Base-by-base conservation (phyloP, 768 basidiomycete species). In the Rhodotorula diobovata region DNA sequence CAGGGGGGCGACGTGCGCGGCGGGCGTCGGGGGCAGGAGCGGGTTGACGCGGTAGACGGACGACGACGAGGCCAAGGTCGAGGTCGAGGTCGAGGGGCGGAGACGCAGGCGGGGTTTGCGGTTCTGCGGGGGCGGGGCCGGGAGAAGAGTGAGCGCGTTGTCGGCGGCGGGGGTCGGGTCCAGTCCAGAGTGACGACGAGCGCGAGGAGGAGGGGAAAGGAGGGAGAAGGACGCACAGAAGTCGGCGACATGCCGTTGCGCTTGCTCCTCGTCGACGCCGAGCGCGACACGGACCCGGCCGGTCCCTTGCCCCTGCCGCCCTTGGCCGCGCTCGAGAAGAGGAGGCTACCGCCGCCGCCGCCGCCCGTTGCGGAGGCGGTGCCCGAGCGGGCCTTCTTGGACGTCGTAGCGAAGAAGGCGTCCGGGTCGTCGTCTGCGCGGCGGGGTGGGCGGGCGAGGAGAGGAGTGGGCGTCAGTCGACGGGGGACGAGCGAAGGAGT, bases 41-140 rank as follows among this genome's bases (percentile, higher is more conserved):
- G 25, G n/a, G 28, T 55, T 48, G 53, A 39, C 30, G 39, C 67
- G 71, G 63, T 72, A 72, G 67, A 72, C n/a, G 41, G 68, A 72
- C 60, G 68, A 66, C n/a, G 20, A 39, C 41, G 10, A 15, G 39
- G 35, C 23, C 18, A 57, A 39, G 46, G 34, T 8, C n/a, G 48
- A 23, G 58, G 65, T 14, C 25, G 57, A 30, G 32, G 54, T 12
- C 15, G 43, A 28, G 25, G 55, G 55, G 25, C 64, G 54, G 65
- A 62, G 25, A 32, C 54, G 35, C 9, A 39, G 35, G 43, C 58
- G 53, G 43, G 59, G 39, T n/a, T 54, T 43, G 30, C 46, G 62
- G 30, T 15, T 48, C 70, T 71, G 69, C 32, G 15, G 10, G 15
- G 34, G 48, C 15, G 25, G 10, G 32, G 21, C n/a, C n/a, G n/a